Percentiles rank a stretch among this genome's conserved stretches.
These are phyloP conservation scores for Magnolia kwangsiensis DNA, from an alignment of 164 flowering plant genomes.

Conservation along the genomic window DNA sequence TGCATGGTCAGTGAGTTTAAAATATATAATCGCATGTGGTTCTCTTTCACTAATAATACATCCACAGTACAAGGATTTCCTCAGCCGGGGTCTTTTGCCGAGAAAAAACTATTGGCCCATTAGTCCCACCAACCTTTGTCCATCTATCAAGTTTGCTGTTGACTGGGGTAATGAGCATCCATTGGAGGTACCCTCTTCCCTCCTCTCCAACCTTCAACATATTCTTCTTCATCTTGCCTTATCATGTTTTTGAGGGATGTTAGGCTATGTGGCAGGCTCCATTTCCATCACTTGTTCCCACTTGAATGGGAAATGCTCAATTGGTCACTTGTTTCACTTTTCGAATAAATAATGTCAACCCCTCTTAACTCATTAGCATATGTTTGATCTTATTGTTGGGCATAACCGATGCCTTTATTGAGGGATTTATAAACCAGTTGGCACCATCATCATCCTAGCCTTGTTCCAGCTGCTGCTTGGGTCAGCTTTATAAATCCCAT, in stretches of 20 bases:
- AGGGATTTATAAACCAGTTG: not conserved
- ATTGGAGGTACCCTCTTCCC: conserved; percentile 34
- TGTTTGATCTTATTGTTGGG: not conserved
- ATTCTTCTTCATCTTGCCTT: not conserved
- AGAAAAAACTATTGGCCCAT: conserved; percentile 60
- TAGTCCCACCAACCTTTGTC: conserved; percentile 45
- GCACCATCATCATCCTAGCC: not conserved
- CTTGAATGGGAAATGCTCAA: too few species aligned
- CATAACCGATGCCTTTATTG: not conserved
- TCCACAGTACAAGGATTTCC: conserved; percentile 74
- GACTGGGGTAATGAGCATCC: conserved; percentile 69
- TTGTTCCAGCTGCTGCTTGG: too few species aligned
- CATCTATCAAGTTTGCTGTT: conserved; percentile 62
- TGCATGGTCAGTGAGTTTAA: conserved; percentile 96
- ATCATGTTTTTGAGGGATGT: not conserved
- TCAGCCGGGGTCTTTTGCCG: conserved; percentile 75
- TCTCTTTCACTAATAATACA: conserved; percentile 60
- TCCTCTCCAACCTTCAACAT: not conserved
- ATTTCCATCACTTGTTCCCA: not conserved
- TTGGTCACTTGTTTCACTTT: not conserved
- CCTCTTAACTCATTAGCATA: not conserved
- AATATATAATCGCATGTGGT: conserved; percentile 79
- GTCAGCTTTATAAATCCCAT: too few species aligned
- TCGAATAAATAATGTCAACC: not conserved
- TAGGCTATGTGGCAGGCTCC: not conserved